A percentile compares a stretch with the other conserved stretches of the same genome.
phyloP scores from a whole-genome alignment of 148 eudicot species.

The Euryodendron excelsum region DNA sequence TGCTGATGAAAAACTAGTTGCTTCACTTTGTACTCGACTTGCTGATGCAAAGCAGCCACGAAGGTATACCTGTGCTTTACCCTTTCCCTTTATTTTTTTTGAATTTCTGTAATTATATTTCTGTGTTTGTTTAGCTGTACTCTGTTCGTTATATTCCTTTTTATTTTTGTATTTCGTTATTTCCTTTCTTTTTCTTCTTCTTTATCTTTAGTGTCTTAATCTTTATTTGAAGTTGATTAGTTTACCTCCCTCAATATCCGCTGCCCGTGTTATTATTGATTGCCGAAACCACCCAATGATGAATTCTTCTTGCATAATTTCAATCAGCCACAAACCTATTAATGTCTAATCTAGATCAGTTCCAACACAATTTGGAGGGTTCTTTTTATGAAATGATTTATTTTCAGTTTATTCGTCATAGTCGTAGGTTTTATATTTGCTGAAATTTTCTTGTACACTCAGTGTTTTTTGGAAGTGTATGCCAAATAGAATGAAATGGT shows the following conservation, averaged over 20 bases:
- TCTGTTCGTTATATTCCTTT: background rate
- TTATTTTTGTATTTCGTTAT: background rate
- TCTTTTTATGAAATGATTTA: background rate
- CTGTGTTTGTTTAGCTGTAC: background rate
- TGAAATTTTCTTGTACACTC: constrained; percentile 6
- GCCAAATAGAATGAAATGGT: background rate
- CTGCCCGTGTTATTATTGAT: background rate
- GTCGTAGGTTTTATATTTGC: background rate
- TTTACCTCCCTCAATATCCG: background rate
- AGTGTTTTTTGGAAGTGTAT: background rate
- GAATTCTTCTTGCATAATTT: background rate
- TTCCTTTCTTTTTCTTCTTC: background rate
- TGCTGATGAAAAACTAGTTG: constrained; percentile 96
- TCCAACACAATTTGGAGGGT: background rate
- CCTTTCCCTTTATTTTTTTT: background rate
- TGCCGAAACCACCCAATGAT: background rate
- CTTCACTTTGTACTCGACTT: constrained; percentile 74
- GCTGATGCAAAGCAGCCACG: constrained; percentile 42
- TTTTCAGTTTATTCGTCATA: background rate
- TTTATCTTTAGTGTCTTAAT: too few relatives aligned
- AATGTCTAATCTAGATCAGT: background rate
- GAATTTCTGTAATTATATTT: too few relatives aligned
- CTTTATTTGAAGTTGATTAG: background rate
- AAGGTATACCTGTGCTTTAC: constrained; percentile 36
- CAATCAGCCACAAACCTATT: background rate